Evolutionary conservation across 495 filamentous ascomycete species (phyloP).

Genomic region (Hyaloscypha finlandica): DNA sequence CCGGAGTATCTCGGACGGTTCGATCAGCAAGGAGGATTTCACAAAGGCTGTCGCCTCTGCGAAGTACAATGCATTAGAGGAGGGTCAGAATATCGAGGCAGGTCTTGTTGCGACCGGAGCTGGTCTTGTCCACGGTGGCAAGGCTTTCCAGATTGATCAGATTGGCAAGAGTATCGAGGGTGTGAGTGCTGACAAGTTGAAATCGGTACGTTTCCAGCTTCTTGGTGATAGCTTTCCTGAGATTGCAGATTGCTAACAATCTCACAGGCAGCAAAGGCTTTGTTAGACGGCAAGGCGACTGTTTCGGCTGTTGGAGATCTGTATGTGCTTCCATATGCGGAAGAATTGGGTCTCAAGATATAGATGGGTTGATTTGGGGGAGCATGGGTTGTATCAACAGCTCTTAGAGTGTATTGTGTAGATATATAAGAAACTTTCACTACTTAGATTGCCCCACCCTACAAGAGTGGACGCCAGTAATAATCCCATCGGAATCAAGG

Average conservation of each 20-base stretch:
- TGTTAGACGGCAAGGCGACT: slow-evolving; percentile 85
- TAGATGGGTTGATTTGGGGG: slow-evolving; percentile 50
- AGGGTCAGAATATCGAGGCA: slow-evolving; percentile 68
- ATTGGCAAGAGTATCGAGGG: slow-evolving; percentile 74
- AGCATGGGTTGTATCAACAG: slow-evolving; percentile 53
- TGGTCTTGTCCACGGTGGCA: slow-evolving; percentile 69
- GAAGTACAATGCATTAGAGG: slow-evolving; percentile 90
- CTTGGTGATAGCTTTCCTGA: background rate
- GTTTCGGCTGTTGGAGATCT: slow-evolving; percentile 88
- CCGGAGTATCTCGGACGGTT: slow-evolving; percentile 73
- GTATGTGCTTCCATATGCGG: slow-evolving; percentile 83
- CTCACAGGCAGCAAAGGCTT: slow-evolving; percentile 73
- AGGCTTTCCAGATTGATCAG: slow-evolving; percentile 85
- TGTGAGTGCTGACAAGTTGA: slow-evolving; percentile 81
- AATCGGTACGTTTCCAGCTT: slow-evolving; percentile 66
- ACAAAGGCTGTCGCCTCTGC: slow-evolving; percentile 89
- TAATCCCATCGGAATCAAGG: no score
- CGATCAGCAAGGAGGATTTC: slow-evolving; percentile 78
- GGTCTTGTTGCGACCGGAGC: slow-evolving; percentile 72
- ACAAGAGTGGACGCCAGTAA: background rate
- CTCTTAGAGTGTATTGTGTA: slow-evolving; percentile 38
- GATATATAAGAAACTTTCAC: slow-evolving; percentile 31
- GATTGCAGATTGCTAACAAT: slow-evolving; percentile 6
- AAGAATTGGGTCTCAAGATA: slow-evolving; percentile 91
- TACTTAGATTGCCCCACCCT: background rate